Base-by-base conservation (phyloP, 1,139 yeast species). In the Candida neerlandica region DNA sequence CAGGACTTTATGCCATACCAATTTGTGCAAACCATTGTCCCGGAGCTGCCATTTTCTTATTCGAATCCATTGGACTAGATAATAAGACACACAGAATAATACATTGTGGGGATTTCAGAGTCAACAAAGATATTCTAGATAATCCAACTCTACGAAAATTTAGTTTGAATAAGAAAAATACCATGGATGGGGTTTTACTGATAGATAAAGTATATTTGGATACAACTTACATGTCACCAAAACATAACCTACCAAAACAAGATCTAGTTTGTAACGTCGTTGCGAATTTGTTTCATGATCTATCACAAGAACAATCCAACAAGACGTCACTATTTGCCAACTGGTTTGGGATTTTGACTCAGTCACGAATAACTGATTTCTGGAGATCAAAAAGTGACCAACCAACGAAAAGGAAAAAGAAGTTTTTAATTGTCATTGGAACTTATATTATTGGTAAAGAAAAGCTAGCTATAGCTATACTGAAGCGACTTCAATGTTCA, bases 11-110 rank as follows among this genome's bases (percentile, higher is more conserved):
- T 43, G 91, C 89, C 0, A 78, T 84, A 0, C 73, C 85, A 9
- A 68, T 87, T 9, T 89, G 89, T 54, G 99, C 98, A 0, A 92
- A 94, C 58, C 99, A 94, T 66, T 94, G 99, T 65, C 98, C 98
- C 1, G 99, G 99, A 1, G 89, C 97, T 0, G 90, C 83, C 0
- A 80, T 94, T 0, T 87, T 91, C 54, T 67, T 91, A 15, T 86
- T 89, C 58, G 86, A 86, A 59, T 80, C 85, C 0, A 60, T 65
- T 19, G 59, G 67, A 12, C n/a, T 53, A 19, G 62, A 64, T 43
- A 64, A 66, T 1, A 51, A 46, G 29, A 58, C 55, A 47, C 59
- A 73, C 43, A 65, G 71, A 35, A 73, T 81, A 1, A 66, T 94
- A 35, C 99, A 94, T 64, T 91, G 97, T 49, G 99, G 98, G 4